phyloP scores from a whole-genome alignment of 768 basidiomycete species.

The Mrakia gelida region DNA sequence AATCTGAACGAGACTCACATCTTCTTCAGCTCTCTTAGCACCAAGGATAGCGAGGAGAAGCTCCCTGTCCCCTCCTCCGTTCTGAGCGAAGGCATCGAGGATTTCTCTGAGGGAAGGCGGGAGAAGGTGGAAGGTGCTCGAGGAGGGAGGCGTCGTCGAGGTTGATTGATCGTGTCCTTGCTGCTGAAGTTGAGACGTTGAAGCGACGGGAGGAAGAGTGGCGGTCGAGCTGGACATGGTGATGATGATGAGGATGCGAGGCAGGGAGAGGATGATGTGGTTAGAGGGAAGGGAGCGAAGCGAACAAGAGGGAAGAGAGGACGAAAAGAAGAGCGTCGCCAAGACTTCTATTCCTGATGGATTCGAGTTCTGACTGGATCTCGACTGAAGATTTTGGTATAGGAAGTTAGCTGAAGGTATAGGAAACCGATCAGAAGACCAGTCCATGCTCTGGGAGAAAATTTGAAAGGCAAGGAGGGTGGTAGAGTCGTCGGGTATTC shows the following conservation, averaged over 20 bases:
- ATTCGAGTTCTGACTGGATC: not conserved
- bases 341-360: not conserved
- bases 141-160: not conserved
- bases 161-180: not conserved
- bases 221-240: not conserved
- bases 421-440: not conserved
- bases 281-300: not conserved
- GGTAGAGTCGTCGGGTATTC: no score
- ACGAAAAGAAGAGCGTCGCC: not conserved
- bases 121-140: conserved; percentile 42
- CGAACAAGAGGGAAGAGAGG: not conserved
- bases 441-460: not conserved
- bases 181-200: not conserved
- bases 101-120: conserved; percentile 82
- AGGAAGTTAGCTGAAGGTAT: not conserved
- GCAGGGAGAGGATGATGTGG: not conserved
- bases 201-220: not conserved
- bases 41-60: conserved; percentile 86
- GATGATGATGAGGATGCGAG: not conserved
- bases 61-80: conserved; percentile 87
- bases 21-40: conserved; percentile 89
- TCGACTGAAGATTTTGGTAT: not conserved
- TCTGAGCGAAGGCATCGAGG: conserved; percentile 72
- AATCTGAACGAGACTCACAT: conserved; percentile 41
- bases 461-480: not conserved